Evolutionary conservation across 164 flowering plant genomes (phyloP).

Genomic region (Cinnamomum micranthum): DNA sequence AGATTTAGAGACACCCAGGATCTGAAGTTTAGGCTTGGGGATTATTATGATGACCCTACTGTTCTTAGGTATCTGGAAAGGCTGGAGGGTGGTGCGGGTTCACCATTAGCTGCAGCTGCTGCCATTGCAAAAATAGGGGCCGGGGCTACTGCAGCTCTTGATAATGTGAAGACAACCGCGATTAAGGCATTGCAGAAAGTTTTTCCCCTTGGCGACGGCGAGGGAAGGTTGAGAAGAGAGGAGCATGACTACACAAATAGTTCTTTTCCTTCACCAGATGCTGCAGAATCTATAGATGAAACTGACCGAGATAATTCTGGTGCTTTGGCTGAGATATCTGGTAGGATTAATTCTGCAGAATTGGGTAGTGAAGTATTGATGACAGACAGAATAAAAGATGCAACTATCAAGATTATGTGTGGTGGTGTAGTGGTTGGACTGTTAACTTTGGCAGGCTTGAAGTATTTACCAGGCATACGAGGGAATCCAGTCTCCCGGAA

Average conservation of each 20-base stretch:
- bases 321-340: slow-evolving; percentile 25
- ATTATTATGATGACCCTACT: slow-evolving; percentile 90
- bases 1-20: slow-evolving; percentile 81
- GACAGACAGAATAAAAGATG: slow-evolving; percentile 65
- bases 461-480: slow-evolving; percentile 42
- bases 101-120: slow-evolving; percentile 98
- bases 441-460: slow-evolving; percentile 58
- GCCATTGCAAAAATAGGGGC: slow-evolving; percentile 93
- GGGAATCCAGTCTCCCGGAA: slow-evolving; percentile 27
- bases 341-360: slow-evolving; percentile 23
- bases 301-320: slow-evolving; percentile 27
- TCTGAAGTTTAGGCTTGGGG: slow-evolving; percentile 72
- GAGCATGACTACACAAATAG: slow-evolving; percentile 28
- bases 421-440: slow-evolving; percentile 72
- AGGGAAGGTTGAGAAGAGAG: slow-evolving; percentile 28
- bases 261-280: slow-evolving; percentile 22
- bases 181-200: slow-evolving; percentile 81
- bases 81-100: slow-evolving; percentile 70
- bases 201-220: slow-evolving; percentile 50
- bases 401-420: slow-evolving; percentile 69
- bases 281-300: slow-evolving; percentile 20
- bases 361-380: slow-evolving; percentile 42
- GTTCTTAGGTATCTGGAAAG: slow-evolving; percentile 83
- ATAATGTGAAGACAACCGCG: slow-evolving; percentile 73
- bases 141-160: slow-evolving; percentile 84